These are phyloP conservation scores for Ceratocystis huliohia DNA, from an alignment of 2,329 filamentous ascomycete genomes.

Conservation along the genomic window DNA sequence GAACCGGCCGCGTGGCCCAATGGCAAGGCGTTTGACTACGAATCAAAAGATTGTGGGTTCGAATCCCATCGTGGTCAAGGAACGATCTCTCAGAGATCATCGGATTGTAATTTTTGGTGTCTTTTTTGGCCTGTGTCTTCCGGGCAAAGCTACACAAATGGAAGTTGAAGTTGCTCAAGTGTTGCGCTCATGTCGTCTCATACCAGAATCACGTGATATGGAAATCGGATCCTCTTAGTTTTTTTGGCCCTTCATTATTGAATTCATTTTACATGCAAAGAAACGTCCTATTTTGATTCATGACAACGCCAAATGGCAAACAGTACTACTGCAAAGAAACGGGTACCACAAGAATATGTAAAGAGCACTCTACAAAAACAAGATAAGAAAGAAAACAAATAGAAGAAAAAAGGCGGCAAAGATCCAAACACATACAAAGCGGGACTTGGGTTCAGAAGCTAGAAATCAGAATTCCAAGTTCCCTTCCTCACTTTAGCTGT, in stretches of 20 bases:
- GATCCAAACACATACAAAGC: not conserved
- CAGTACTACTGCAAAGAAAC: conserved; percentile 2
- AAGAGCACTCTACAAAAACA: conserved; percentile 4
- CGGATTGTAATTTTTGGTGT: not conserved
- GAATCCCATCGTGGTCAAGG: conserved; percentile 15
- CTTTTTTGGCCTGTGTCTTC: not conserved
- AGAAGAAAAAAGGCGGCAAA: not conserved
- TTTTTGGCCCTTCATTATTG: not conserved
- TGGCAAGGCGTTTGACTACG: conserved; percentile 18
- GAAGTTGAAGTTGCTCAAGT: not conserved
- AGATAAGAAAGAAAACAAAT: not conserved
- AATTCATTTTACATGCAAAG: not conserved
- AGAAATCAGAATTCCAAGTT: not conserved
- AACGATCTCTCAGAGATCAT: not conserved
- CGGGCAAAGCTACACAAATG: not conserved
- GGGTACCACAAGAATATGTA: conserved; percentile 6
- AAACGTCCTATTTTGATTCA: not conserved
- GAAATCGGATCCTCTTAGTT: not conserved
- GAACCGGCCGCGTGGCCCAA: conserved; percentile 16
- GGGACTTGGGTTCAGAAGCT: not conserved
- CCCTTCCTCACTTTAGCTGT: not conserved
- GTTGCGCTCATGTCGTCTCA: too few relatives aligned
- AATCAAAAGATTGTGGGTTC: conserved; percentile 15
- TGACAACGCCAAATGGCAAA: conserved; percentile 2
- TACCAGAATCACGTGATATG: not conserved